Evolutionary conservation across 768 basidiomycete genomes (phyloP).

Genomic region (Collybiopsis luxurians): DNA sequence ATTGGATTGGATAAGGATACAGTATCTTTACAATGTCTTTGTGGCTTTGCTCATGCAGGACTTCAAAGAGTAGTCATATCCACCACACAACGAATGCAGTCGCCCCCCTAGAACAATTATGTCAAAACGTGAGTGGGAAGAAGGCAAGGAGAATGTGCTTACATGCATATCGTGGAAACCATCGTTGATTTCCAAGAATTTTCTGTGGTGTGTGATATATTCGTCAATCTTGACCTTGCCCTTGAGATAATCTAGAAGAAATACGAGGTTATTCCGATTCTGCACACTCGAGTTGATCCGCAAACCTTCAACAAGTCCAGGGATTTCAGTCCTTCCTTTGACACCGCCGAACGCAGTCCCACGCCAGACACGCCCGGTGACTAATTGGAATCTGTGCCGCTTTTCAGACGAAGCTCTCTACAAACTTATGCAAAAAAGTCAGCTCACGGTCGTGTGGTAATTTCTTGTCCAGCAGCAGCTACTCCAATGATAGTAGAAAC

Average conservation of each 20-base stretch:
- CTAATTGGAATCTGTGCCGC: conserved; percentile 56
- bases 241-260: conserved; percentile 65
- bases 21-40: conserved; percentile 4
- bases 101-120: conserved; percentile 76
- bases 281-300: background rate
- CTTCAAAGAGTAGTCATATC: conserved; percentile 57
- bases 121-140: conserved; percentile 8
- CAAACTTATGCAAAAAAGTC: background rate
- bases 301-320: conserved; percentile 86
- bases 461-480: conserved; percentile 95
- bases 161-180: conserved; percentile 98
- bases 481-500: conserved; percentile 95
- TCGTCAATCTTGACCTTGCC: conserved; percentile 91
- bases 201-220: conserved; percentile 88
- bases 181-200: conserved; percentile 72
- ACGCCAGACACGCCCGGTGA: conserved; percentile 92
- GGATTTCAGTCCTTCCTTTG: conserved; percentile 94
- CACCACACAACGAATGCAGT: conserved; percentile 94
- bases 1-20: background rate
- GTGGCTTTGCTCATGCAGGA: conserved; percentile 20
- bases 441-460: conserved; percentile 80
- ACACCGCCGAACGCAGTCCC: conserved; percentile 97
- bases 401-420: conserved; percentile 19
- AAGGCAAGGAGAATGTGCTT: conserved; percentile 4
- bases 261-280: background rate